Base-by-base conservation (phyloP, 345 rosid species). In the Zanthoxylum bungeanum region DNA sequence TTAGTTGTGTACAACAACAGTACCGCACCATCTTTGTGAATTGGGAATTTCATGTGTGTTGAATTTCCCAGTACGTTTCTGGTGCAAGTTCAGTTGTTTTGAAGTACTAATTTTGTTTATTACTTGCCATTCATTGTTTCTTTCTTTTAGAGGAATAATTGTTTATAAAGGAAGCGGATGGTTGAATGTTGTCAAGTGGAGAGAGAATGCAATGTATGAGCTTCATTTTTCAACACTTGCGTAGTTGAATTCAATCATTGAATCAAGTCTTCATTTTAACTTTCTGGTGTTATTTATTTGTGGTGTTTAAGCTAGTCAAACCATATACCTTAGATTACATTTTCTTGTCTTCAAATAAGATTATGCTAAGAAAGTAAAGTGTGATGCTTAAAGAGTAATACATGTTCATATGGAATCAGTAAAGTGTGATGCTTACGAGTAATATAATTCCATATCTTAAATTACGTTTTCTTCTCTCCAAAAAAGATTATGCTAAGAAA, bases 81-180 rank as follows among this genome's bases (percentile, higher is more conserved):
- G 71, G 56, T 76, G 76, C 57, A 65, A 49, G 74, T 65, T 78
- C 67, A 75, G 76, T 57, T 78, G 74, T 66, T 76, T 75, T 53
- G 56, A 80, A 71, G 22, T 75, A 75, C 64, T 73, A 76, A 71
- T 82, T 66, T 80, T 77, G 78, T 78, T 70, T 66, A 66, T 65
- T 42, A 51, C 51, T 71, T 60, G 34, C 73, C 65, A 62, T 78
- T 75, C 69, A 42, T 68, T 75, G 62, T 40, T 60, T 70, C 40
- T 21, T 71, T 64, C 49, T 75, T 30, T 66, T 70, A 77, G 40
- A 66, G 21, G 70, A 82, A 86, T 80, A 82, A 84, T 42, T 72
- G 56, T 64, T 75, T 80, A 64, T 59, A 76, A 64, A 76, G 81
- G 61, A 74, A 80, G 55, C 49, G 66, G 66, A 59, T 66, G 61